Evolutionary conservation across 768 basidiomycete genomes (phyloP).

Genomic region (Hydnum rufescens): DNA sequence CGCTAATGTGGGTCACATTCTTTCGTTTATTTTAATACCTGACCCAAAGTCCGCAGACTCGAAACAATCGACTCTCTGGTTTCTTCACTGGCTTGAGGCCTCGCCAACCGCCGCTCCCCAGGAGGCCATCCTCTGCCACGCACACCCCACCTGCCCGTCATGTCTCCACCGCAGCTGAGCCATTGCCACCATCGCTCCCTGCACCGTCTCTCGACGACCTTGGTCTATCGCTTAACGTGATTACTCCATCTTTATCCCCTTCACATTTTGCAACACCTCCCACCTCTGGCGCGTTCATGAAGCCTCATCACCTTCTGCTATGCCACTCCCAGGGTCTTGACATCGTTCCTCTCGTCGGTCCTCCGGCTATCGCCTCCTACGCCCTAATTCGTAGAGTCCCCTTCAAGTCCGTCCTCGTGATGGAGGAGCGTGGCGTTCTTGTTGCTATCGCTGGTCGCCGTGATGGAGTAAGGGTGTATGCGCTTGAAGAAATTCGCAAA

Average conservation of each 20-base stretch:
- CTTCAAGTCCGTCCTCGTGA: conserved; percentile 77
- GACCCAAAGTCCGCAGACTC: neutral
- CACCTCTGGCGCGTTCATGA: conserved; percentile 55
- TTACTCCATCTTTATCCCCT: conserved; percentile 49
- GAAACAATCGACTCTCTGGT: neutral
- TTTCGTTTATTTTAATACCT: neutral
- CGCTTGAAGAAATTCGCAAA: conserved; percentile 68
- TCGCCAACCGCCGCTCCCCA: neutral
- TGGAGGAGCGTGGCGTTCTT: conserved; percentile 82
- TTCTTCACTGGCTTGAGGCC: neutral
- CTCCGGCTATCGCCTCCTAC: conserved; percentile 58
- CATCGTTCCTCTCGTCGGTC: conserved; percentile 58
- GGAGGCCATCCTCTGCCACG: neutral
- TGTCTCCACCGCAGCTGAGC: conserved; percentile 12
- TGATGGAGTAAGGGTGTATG: conserved; percentile 76
- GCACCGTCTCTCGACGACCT: conserved; percentile 56
- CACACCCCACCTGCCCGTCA: neutral
- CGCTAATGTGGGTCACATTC: neutral
- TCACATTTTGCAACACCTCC: conserved; percentile 65
- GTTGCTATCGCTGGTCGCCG: conserved; percentile 75
- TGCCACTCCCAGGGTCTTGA: conserved; percentile 77
- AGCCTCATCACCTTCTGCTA: conserved; percentile 62
- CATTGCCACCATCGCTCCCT: conserved; percentile 53
- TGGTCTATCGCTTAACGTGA: conserved; percentile 45
- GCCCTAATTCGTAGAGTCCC: conserved; percentile 61